These are phyloP conservation scores for Pezicula neosporulosa DNA, from an alignment of 2,329 filamentous ascomycete species.

Conservation along the genomic window DNA sequence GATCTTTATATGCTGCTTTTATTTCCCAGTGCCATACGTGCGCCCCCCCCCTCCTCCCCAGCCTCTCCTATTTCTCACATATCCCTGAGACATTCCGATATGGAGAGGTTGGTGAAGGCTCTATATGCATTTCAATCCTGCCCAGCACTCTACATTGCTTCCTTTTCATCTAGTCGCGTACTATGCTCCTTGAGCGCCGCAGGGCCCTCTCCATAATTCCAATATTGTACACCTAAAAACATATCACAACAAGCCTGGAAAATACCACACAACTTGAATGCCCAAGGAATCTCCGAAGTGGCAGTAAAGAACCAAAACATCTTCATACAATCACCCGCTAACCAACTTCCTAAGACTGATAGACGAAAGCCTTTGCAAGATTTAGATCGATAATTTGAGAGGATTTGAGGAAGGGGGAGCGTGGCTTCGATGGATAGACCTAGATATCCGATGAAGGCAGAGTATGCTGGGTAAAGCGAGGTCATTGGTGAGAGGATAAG, in stretches of 20 bases:
- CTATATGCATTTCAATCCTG: conserved; percentile 10
- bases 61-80: too few species aligned
- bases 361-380: conserved; percentile 77
- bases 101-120: too few species aligned
- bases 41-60: too few species aligned
- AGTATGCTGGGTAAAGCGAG: conserved; percentile 61
- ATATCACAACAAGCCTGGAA: conserved; percentile 78
- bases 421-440: conserved; percentile 76
- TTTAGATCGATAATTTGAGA: conserved; percentile 63
- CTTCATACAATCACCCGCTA: conserved; percentile 80
- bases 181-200: conserved; percentile 17
- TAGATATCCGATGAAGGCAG: conserved; percentile 66
- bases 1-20: too few species aligned
- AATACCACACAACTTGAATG: conserved; percentile 78
- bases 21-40: too few species aligned
- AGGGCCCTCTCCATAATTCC: conserved; percentile 58
- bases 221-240: conserved; percentile 72
- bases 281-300: conserved; percentile 65
- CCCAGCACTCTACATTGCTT: conserved; percentile 8
- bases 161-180: neutral
- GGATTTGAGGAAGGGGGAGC: conserved; percentile 76
- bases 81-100: too few species aligned
- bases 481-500: conserved; percentile 60
- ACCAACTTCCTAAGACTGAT: conserved; percentile 74
- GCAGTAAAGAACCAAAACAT: conserved; percentile 82